phyloP scores from a whole-genome alignment of 2,329 filamentous ascomycete species.

The Ceratocystis colombiana region DNA sequence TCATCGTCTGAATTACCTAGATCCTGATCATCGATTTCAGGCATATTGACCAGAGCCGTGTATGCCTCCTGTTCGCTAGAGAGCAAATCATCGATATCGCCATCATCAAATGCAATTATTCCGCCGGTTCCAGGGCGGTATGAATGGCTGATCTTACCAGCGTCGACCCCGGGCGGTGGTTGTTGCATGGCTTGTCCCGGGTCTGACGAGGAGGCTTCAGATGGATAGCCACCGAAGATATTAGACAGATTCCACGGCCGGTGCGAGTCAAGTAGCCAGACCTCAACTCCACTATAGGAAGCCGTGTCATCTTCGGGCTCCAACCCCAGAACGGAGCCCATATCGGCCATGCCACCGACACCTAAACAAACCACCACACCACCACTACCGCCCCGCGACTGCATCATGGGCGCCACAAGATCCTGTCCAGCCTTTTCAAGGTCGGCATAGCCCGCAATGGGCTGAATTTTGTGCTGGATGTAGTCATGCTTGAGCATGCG shows the following conservation, averaged over 20 bases:
- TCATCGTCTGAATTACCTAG: constrained; percentile 50
- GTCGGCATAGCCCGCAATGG: constrained; percentile 85
- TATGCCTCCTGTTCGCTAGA: constrained; percentile 68
- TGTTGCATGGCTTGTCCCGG: constrained; percentile 35
- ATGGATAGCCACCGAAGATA: constrained; percentile 67
- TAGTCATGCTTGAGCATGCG: constrained; percentile 93
- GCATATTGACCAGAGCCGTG: constrained; percentile 79
- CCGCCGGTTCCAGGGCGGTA: constrained; percentile 76
- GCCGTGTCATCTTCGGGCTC: constrained; percentile 52
- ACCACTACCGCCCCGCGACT: constrained; percentile 69
- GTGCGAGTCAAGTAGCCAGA: constrained; percentile 88
- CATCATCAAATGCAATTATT: constrained; percentile 90
- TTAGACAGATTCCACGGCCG: constrained; percentile 92
- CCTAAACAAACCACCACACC: constrained; percentile 88
- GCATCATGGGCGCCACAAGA: constrained; percentile 76
- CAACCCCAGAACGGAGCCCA: constrained; percentile 69
- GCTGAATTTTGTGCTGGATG: constrained; percentile 94
- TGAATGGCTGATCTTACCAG: constrained; percentile 58
- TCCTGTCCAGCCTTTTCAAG: constrained; percentile 69
- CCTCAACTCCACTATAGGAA: constrained; percentile 72
- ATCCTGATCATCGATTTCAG: constrained; percentile 66
- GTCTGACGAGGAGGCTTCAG: constrained; percentile 32
- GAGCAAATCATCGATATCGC: constrained; percentile 82
- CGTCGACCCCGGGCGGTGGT: constrained; percentile 56
- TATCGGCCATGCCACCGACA: constrained; percentile 81